These are phyloP conservation scores for Corchorus olitorius DNA, from an alignment of 345 rosid species.

Conservation along the genomic window DNA sequence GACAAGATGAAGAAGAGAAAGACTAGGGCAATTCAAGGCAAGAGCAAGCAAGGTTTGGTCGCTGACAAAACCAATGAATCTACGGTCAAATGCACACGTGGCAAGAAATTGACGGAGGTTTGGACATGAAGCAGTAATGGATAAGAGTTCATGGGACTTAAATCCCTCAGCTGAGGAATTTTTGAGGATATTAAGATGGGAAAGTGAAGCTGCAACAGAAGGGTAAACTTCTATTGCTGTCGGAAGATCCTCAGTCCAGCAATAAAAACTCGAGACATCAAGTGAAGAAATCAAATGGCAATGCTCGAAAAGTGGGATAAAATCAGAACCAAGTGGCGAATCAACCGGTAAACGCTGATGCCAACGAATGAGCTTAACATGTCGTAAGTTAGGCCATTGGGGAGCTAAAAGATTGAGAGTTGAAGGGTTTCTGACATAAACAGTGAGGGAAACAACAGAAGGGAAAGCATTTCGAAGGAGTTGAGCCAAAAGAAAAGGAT, in stretches of 20 bases:
- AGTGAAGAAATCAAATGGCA: slow-evolving; percentile 25
- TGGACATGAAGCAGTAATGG: slow-evolving; percentile 36
- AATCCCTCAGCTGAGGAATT: slow-evolving; percentile 38
- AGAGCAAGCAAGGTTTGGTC: slow-evolving; percentile 40
- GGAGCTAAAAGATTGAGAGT: slow-evolving; percentile 35
- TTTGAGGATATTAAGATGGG: slow-evolving; percentile 36
- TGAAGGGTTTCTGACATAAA: slow-evolving; percentile 35
- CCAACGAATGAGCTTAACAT: slow-evolving; percentile 41
- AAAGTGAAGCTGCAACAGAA: slow-evolving; percentile 22
- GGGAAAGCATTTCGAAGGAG: slow-evolving; percentile 36
- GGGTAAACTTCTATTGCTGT: slow-evolving; percentile 32
- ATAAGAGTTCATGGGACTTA: slow-evolving; percentile 39
- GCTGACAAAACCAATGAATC: slow-evolving; percentile 34
- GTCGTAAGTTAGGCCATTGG: slow-evolving; percentile 36
- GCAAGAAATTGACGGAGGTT: slow-evolving; percentile 34
- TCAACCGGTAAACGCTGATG: slow-evolving; percentile 34
- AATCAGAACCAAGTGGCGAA: slow-evolving; percentile 30
- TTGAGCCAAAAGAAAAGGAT: slow-evolving; percentile 32
- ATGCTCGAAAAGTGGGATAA: slow-evolving; percentile 33
- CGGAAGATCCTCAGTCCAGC: slow-evolving; percentile 50
- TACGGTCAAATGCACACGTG: slow-evolving; percentile 38
- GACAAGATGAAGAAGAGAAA: slow-evolving; percentile 41
- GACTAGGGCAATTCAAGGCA: slow-evolving; percentile 33
- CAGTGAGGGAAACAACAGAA: slow-evolving; percentile 28
- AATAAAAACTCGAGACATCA: slow-evolving; percentile 40